phyloP scores from a whole-genome alignment of 805 yeast species.

The Suhomyces tanzawaensis region DNA sequence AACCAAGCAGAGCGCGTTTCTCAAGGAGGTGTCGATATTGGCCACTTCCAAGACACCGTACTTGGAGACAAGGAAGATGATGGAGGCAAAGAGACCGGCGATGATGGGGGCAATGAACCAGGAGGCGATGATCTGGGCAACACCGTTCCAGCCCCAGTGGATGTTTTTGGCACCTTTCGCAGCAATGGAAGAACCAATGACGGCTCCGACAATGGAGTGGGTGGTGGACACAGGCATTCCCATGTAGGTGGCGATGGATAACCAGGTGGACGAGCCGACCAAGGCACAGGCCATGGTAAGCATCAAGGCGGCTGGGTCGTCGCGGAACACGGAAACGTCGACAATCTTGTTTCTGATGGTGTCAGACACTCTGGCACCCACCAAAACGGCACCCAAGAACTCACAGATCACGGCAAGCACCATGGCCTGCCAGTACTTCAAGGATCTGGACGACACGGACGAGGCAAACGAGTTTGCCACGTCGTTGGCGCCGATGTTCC shows the following conservation, averaged over 20 bases:
- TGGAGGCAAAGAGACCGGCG: conserved; percentile 62
- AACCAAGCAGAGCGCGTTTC: conserved; percentile 55
- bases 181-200: conserved; percentile 73
- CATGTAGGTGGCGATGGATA: conserved; percentile 59
- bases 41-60: conserved; percentile 59
- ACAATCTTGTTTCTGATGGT: conserved; percentile 68
- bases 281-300: conserved; percentile 73
- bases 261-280: conserved; percentile 71
- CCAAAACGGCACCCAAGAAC: conserved; percentile 70
- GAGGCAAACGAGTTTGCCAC: conserved; percentile 81
- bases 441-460: conserved; percentile 66
- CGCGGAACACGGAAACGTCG: conserved; percentile 46
- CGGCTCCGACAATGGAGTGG: conserved; percentile 74
- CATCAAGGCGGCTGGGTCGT: conserved; percentile 70
- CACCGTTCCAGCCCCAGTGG: conserved; percentile 76
- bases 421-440: conserved; percentile 76
- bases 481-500: conserved; percentile 80
- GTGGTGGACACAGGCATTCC: conserved; percentile 84
- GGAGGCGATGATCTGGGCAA: conserved; percentile 69
- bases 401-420: conserved; percentile 67
- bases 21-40: conserved; percentile 38
- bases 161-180: conserved; percentile 61
- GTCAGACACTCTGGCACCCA: conserved; percentile 71
- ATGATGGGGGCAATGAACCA: conserved; percentile 77
- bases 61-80: conserved; percentile 59